These are phyloP conservation scores for Ceratobasidium sp. DNA, from an alignment of 1,284 basidiomycete genomes.

Conservation along the genomic window DNA sequence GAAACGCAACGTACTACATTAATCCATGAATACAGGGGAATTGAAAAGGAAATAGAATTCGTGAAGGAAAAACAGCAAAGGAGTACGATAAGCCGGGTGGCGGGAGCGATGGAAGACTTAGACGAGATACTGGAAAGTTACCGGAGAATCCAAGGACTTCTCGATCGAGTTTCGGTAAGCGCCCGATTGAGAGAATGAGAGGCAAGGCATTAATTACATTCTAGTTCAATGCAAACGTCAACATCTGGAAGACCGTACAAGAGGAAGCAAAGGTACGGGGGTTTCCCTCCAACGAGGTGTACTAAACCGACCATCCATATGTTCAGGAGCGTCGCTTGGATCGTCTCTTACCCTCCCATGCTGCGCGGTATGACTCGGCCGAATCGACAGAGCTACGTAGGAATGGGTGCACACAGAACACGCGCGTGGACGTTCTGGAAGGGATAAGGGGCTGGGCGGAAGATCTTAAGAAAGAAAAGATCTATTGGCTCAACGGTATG, in stretches of 20 bases:
- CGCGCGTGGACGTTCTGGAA: background rate
- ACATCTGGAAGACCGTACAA: background rate
- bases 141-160: background rate
- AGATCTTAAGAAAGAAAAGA: background rate
- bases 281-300: too few relatives aligned
- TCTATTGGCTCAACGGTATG: slow-evolving; percentile 33
- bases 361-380: slow-evolving; percentile 6
- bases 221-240: background rate
- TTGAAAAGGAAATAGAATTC: background rate
- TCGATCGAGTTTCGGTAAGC: background rate
- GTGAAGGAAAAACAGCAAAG: background rate
- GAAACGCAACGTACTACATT: background rate
- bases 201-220: background rate
- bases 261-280: background rate
- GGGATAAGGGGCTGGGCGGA: background rate
- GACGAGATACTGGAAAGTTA: background rate
- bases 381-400: background rate
- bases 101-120: background rate
- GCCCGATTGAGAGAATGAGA: background rate
- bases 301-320: background rate
- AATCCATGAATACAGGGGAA: background rate
- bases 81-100: background rate
- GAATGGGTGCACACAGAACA: background rate
- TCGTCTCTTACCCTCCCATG: background rate
- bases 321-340: slow-evolving; percentile 1